These are phyloP conservation scores for Plasmodium fragile DNA, from an alignment of 169 alveolate genomes.

Conservation along the genomic window DNA sequence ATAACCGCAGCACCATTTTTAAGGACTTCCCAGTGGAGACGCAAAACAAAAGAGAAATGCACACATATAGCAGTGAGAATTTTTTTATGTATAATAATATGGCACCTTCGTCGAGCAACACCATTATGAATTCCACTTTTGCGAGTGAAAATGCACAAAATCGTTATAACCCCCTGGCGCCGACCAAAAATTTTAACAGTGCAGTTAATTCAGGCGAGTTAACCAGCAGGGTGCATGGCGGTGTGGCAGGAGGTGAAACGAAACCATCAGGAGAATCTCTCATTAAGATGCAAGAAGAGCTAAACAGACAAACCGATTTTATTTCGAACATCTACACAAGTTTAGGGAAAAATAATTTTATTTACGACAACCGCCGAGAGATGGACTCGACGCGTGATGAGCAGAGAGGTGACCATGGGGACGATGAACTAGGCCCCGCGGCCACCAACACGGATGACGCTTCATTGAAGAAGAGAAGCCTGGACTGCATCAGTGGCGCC, in stretches of 20 bases:
- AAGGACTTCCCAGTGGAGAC: not conserved
- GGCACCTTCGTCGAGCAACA: not conserved
- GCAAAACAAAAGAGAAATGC: not conserved
- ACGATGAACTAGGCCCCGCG: not conserved
- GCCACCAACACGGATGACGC: not conserved
- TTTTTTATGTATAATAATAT: not conserved
- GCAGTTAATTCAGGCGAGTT: not conserved
- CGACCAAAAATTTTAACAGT: not conserved
- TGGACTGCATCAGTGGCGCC: not conserved
- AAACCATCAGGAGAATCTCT: not conserved
- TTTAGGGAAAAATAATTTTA: slow-evolving; percentile 35
- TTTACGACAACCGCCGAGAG: not conserved
- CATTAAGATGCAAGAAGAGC: slow-evolving; percentile 37
- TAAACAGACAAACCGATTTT: slow-evolving; percentile 41
- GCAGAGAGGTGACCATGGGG: not conserved
- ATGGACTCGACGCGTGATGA: not conserved
- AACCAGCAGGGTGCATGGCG: not conserved
- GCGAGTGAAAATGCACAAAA: not conserved
- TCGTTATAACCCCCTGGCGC: not conserved
- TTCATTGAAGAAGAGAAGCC: not conserved
- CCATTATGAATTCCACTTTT: not conserved
- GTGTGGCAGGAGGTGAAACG: not conserved
- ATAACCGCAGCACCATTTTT: not conserved
- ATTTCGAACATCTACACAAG: slow-evolving; percentile 29
- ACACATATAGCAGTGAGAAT: not conserved